phyloP scores from a whole-genome alignment of 306 rosid genomes.

The Cotoneaster glaucophyllus region DNA sequence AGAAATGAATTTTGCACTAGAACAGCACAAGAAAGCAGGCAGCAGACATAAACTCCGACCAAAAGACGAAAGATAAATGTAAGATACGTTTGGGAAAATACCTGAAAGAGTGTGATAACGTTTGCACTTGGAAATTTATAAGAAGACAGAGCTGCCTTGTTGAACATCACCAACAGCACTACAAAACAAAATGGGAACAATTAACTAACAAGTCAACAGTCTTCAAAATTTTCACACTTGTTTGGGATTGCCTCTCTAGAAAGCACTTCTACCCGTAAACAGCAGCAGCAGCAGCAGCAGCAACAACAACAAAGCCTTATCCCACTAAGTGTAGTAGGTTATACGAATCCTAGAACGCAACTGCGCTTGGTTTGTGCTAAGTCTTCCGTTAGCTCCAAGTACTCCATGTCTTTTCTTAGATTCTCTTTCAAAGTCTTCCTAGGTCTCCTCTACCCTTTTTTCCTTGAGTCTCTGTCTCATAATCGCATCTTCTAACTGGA shows the following conservation, averaged over 20 bases:
- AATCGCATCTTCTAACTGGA: too few relatives aligned
- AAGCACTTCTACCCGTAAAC: not conserved
- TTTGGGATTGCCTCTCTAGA: not conserved
- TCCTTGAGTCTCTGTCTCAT: too few relatives aligned
- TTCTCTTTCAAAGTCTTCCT: too few relatives aligned
- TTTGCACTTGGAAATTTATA: conserved; percentile 76
- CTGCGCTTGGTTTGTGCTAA: too few relatives aligned
- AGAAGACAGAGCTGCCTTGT: conserved; percentile 94
- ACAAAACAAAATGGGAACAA: conserved; percentile 10
- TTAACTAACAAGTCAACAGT: not conserved
- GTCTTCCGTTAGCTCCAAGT: too few relatives aligned
- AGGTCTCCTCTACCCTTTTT: too few relatives aligned
- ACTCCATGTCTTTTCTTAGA: too few relatives aligned
- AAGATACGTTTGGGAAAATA: conserved; percentile 3
- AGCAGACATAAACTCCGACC: not conserved
- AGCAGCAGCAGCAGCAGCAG: too few relatives aligned
- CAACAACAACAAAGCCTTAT: too few relatives aligned
- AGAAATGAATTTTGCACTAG: not conserved
- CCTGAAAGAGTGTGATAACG: conserved; percentile 93
- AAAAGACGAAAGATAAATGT: not conserved
- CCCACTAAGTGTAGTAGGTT: too few relatives aligned
- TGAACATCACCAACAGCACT: conserved; percentile 89
- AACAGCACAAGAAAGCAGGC: not conserved
- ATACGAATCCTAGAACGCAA: too few relatives aligned
- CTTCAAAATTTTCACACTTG: not conserved